A percentile compares a stretch with the other conserved stretches of the same genome.
Conservation (phyloP, 345 rosid species). For the Populus ilicifolia region DNA sequence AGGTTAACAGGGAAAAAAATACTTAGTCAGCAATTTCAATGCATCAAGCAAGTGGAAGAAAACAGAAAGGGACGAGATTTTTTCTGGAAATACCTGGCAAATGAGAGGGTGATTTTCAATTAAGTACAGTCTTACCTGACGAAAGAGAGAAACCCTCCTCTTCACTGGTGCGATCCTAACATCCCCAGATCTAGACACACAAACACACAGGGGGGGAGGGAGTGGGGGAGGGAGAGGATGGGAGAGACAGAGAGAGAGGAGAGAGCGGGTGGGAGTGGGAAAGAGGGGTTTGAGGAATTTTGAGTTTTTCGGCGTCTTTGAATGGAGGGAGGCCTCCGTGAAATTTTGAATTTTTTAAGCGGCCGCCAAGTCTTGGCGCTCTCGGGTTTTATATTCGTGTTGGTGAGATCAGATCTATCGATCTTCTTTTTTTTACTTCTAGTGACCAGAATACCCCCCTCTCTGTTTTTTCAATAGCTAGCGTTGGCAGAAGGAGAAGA, state of each 20-base stretch:
- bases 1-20: background rate
- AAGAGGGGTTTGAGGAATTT: background rate
- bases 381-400: background rate
- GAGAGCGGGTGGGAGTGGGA: background rate
- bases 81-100: background rate
- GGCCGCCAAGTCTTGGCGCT: constrained; percentile 18
- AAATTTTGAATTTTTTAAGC: constrained; percentile 7
- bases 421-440: too few species aligned
- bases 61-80: background rate
- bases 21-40: background rate
- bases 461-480: too few species aligned
- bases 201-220: background rate
- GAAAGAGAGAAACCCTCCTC: background rate
- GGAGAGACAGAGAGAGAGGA: background rate
- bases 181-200: constrained; percentile 1
- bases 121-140: background rate
- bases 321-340: background rate
- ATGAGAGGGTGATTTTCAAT: background rate
- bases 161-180: background rate
- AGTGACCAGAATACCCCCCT: too few species aligned
- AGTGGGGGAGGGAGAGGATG: background rate
- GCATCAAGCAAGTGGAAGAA: background rate
- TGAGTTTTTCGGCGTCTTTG: background rate
- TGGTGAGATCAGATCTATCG: background rate
- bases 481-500: too few species aligned